phyloP scores from a whole-genome alignment of 352 stramenopile species.

The Pythium periplocum region DNA sequence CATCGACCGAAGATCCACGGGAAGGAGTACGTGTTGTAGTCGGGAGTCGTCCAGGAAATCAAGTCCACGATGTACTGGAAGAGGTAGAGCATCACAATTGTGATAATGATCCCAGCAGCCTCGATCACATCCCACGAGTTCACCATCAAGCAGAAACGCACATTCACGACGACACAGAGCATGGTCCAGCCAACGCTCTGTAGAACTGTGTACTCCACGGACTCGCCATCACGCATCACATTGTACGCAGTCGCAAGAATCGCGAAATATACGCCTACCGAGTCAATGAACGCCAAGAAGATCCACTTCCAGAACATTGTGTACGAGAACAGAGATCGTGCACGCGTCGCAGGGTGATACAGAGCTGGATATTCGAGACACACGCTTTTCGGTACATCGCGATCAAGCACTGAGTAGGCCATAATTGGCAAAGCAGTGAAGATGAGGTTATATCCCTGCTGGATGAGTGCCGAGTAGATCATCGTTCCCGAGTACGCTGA shows the following conservation, averaged over 20 bases:
- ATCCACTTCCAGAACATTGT: constrained; percentile 88
- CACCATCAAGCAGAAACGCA: constrained; percentile 73
- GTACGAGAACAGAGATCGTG: constrained; percentile 68
- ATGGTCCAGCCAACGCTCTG: constrained; percentile 68
- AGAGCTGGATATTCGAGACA: constrained; percentile 57
- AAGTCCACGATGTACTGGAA: constrained; percentile 67
- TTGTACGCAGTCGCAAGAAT: constrained; percentile 41
- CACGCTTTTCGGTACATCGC: constrained; percentile 63
- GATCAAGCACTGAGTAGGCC: constrained; percentile 76
- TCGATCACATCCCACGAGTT: constrained; percentile 76
- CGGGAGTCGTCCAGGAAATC: constrained; percentile 40
- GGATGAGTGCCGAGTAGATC: constrained; percentile 81
- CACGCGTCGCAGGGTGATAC: constrained; percentile 54
- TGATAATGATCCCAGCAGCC: constrained; percentile 42
- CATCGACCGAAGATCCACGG: constrained; percentile 63
- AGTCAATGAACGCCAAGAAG: constrained; percentile 66
- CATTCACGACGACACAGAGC: constrained; percentile 72
- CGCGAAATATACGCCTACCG: constrained; percentile 64
- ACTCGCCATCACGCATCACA: constrained; percentile 52
- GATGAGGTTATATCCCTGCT: constrained; percentile 94
- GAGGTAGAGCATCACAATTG: constrained; percentile 51
- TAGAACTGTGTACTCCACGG: constrained; percentile 59
- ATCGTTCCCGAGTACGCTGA: constrained; percentile 91
- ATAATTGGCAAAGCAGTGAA: constrained; percentile 93
- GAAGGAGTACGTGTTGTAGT: constrained; percentile 75